phyloP scores from a whole-genome alignment of 345 rosid genomes.

The Hypericum perforatum region DNA sequence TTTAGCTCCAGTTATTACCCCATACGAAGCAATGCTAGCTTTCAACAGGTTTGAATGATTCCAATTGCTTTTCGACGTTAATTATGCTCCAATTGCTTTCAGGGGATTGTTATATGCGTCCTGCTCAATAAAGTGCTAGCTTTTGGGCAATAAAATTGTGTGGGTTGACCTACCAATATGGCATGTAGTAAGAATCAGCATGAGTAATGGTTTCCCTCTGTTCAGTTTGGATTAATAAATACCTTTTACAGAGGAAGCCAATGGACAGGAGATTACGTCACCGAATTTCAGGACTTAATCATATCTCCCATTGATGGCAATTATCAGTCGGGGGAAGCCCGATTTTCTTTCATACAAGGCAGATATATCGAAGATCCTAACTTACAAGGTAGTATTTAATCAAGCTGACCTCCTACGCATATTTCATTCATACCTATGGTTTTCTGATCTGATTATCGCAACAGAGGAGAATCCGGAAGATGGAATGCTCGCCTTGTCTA shows the following conservation, averaged over 20 bases:
- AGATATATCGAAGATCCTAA: conserved; percentile 65
- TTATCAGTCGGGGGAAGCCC: conserved; percentile 62
- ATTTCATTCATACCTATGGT: too few relatives aligned
- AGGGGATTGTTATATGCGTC: too few relatives aligned
- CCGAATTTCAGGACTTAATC: conserved; percentile 67
- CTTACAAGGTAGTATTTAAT: conserved; percentile 26
- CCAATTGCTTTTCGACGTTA: too few relatives aligned
- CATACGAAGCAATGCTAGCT: conserved; percentile 85
- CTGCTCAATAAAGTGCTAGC: too few relatives aligned
- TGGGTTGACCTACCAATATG: too few relatives aligned
- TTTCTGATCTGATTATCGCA: conserved; percentile 8
- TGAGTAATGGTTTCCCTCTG: background rate
- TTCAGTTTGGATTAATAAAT: background rate
- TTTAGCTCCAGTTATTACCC: conserved; percentile 83
- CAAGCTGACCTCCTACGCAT: conserved; percentile 2
- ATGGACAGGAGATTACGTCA: conserved; percentile 83
- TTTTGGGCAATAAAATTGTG: too few relatives aligned
- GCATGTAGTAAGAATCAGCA: too few relatives aligned
- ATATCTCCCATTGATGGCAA: conserved; percentile 24
- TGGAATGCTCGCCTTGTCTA: conserved; percentile 52
- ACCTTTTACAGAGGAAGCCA: conserved; percentile 50
- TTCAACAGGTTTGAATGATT: conserved; percentile 45
- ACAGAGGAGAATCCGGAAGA: conserved; percentile 24
- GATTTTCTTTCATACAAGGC: conserved; percentile 74
- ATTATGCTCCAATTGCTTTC: too few relatives aligned